Evolutionary conservation across 192 early-diverging fungal species (phyloP).

Genomic region (Umbelopsis sp.): DNA sequence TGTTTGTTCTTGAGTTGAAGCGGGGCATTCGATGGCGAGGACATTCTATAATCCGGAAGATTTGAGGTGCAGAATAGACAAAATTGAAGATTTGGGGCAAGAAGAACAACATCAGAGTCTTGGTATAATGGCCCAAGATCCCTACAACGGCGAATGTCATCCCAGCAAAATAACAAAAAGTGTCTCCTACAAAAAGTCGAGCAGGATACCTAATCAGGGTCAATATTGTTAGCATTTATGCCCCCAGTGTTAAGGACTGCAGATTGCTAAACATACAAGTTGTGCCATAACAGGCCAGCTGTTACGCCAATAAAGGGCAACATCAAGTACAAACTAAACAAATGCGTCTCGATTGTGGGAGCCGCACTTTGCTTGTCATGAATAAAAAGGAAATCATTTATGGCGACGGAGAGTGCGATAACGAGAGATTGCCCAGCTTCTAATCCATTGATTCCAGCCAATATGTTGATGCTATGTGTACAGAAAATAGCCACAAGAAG

Average conservation of each 20-base stretch:
- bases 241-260: background rate
- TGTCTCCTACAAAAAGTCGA: conserved; percentile 93
- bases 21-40: conserved; percentile 94
- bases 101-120: conserved; percentile 92
- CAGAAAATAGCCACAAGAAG: conserved; percentile 87
- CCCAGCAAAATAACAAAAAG: conserved; percentile 96
- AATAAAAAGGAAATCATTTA: conserved; percentile 76
- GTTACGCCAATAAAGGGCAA: conserved; percentile 92
- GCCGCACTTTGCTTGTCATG: conserved; percentile 50
- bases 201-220: conserved; percentile 75
- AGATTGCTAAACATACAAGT: conserved; percentile 64
- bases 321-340: conserved; percentile 89
- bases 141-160: conserved; percentile 99
- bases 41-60: conserved; percentile 93
- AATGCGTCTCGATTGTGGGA: conserved; percentile 73
- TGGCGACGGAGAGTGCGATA: conserved; percentile 81
- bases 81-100: conserved; percentile 98
- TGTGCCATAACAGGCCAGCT: conserved; percentile 78
- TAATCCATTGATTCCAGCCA: conserved; percentile 98
- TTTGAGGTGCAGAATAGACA: conserved; percentile 90
- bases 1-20: conserved; percentile 46
- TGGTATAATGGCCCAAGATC: conserved; percentile 91
- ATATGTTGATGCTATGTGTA: conserved; percentile 97
- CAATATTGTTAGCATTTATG: background rate
- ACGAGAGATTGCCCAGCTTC: conserved; percentile 93